Conservation (phyloP, 2,329 filamentous ascomycete species). For the Phaeoacremonium minimum region DNA sequence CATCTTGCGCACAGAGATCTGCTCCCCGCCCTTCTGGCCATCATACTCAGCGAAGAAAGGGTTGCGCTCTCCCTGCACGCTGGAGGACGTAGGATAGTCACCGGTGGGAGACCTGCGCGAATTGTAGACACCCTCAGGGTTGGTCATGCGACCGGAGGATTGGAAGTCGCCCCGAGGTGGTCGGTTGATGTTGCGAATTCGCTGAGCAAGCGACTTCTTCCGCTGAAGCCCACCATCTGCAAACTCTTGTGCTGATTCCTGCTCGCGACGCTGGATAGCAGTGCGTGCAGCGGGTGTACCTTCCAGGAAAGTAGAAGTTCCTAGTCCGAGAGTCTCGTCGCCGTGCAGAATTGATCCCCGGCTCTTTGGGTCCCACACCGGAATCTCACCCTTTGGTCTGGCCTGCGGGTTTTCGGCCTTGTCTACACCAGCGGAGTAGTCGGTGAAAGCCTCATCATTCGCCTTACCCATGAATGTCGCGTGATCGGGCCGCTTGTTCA, state of each 20-base stretch:
- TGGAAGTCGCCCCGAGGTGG: conserved; percentile 53
- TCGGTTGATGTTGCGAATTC: conserved; percentile 79
- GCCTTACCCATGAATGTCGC: conserved; percentile 79
- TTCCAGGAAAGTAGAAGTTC: conserved; percentile 93
- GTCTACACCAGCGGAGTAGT: conserved; percentile 54
- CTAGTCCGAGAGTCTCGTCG: conserved; percentile 76
- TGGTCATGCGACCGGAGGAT: conserved; percentile 54
- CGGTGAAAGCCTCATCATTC: conserved; percentile 79
- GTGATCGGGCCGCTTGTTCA: conserved; percentile 78
- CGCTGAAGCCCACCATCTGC: conserved; percentile 63
- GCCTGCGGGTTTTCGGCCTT: conserved; percentile 9
- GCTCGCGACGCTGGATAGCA: conserved; percentile 72
- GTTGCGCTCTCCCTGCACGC: conserved; percentile 51
- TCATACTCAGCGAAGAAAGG: conserved; percentile 84
- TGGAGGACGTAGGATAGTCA: conserved; percentile 22
- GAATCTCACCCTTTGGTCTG: conserved; percentile 25
- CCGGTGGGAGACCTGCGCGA: conserved; percentile 32
- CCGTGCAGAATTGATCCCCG: conserved; percentile 75
- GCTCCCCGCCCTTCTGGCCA: conserved; percentile 48
- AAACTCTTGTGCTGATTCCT: conserved; percentile 57
- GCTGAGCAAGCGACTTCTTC: conserved; percentile 93
- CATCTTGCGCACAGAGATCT: conserved; percentile 38
- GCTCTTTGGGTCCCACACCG: conserved; percentile 64
- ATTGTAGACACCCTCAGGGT: conserved; percentile 45
- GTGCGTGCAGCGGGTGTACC: conserved; percentile 82